Conservation (phyloP, 1,284 basidiomycete species). For the Heterobasidion occidentale region DNA sequence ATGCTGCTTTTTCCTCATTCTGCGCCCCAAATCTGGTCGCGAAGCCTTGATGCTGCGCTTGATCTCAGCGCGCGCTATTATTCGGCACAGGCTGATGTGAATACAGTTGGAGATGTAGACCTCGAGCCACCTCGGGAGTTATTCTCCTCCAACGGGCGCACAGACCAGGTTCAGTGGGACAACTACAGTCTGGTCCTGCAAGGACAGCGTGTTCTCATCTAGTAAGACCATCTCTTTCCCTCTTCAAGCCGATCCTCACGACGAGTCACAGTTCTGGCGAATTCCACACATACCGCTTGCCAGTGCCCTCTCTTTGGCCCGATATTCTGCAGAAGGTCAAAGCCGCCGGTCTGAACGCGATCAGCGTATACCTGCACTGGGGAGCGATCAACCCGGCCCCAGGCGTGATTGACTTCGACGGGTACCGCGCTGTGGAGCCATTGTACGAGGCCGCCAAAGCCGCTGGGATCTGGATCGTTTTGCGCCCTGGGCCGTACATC, state of each 20-base stretch:
- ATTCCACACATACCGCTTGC: conserved; percentile 79
- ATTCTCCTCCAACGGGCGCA: conserved; percentile 16
- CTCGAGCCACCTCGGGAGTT: background rate
- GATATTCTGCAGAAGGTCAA: conserved; percentile 79
- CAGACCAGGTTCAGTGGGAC: conserved; percentile 46
- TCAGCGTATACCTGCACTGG: conserved; percentile 73
- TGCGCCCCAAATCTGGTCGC: background rate
- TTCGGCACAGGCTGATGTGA: no score
- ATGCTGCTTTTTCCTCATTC: background rate
- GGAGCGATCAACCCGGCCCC: conserved; percentile 67
- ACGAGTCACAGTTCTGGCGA: conserved; percentile 48
- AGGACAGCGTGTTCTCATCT: conserved; percentile 35
- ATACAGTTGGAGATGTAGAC: background rate
- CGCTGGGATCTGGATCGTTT: conserved; percentile 37
- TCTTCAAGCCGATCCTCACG: background rate
- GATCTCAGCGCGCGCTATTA: background rate
- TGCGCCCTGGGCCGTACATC: conserved; percentile 54
- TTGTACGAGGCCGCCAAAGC: conserved; percentile 39
- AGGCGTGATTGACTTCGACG: conserved; percentile 66
- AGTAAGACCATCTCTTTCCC: conserved; percentile 2
- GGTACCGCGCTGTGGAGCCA: conserved; percentile 62
- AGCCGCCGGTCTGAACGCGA: conserved; percentile 73
- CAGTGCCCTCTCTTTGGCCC: conserved; percentile 72
- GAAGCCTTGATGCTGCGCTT: background rate
- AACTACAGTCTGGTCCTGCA: conserved; percentile 47